phyloP scores from a whole-genome alignment of 2,329 filamentous ascomycete species.

The Penicillium glabrum region DNA sequence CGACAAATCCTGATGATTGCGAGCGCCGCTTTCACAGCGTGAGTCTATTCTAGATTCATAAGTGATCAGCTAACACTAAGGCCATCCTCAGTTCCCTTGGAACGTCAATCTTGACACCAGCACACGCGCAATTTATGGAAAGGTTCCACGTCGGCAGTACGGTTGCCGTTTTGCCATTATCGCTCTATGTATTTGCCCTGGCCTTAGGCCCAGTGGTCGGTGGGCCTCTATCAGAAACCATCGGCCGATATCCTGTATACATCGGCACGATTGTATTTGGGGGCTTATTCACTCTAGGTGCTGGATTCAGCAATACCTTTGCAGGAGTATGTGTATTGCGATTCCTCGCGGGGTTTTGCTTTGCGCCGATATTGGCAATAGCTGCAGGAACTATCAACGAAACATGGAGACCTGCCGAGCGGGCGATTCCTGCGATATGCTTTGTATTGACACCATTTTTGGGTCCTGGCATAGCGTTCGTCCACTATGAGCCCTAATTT shows the following conservation, averaged over 20 bases:
- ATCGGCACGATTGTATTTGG: constrained; percentile 12
- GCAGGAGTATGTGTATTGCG: constrained; percentile 12
- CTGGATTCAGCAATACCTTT: constrained; percentile 12
- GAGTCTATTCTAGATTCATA: background rate
- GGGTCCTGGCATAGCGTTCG: constrained; percentile 22
- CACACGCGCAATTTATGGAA: constrained; percentile 13
- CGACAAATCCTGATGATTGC: constrained; percentile 15
- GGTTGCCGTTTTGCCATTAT: constrained; percentile 16
- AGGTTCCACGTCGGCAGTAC: constrained; percentile 16
- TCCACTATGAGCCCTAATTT: background rate
- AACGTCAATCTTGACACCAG: constrained; percentile 16
- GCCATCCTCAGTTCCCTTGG: constrained; percentile 5
- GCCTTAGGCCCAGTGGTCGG: constrained; percentile 22
- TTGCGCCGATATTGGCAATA: constrained; percentile 14
- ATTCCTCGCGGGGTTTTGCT: constrained; percentile 19
- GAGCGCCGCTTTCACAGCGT: constrained; percentile 18
- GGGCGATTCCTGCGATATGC: constrained; percentile 18
- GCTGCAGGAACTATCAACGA: constrained; percentile 22
- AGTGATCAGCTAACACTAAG: background rate
- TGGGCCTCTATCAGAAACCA: constrained; percentile 23
- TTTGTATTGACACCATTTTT: constrained; percentile 24
- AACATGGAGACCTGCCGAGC: constrained; percentile 15
- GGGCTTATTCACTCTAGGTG: constrained; percentile 16
- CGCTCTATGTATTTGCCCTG: constrained; percentile 17
- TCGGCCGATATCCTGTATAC: constrained; percentile 24